A percentile compares a stretch with the other conserved stretches of the same genome.
These are phyloP conservation scores for Mycocentrospora acerina DNA, from an alignment of 2,329 filamentous ascomycete species.

Conservation along the genomic window DNA sequence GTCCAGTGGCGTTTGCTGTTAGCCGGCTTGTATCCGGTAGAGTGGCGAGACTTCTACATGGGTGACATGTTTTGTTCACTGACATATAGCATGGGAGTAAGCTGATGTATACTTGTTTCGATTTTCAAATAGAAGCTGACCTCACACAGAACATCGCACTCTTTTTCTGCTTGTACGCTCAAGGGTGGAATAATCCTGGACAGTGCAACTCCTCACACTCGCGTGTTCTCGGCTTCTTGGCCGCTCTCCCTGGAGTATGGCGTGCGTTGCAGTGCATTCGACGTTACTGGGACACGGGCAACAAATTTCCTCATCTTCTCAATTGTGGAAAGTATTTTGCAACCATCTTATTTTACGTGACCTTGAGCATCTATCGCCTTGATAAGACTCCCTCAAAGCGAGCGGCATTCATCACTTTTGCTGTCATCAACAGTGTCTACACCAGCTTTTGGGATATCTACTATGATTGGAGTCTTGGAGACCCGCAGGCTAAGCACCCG, in stretches of 20 bases:
- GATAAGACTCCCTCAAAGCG: slow-evolving; percentile 59
- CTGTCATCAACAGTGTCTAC: slow-evolving; percentile 80
- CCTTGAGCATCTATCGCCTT: slow-evolving; percentile 81
- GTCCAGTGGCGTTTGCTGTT: slow-evolving; percentile 77
- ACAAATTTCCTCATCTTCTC: slow-evolving; percentile 86
- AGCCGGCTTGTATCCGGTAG: slow-evolving; percentile 86
- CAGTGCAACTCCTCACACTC: slow-evolving; percentile 87
- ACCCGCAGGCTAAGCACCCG: slow-evolving; percentile 67
- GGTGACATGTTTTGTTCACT: slow-evolving; percentile 97
- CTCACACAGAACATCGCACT: slow-evolving; percentile 72
- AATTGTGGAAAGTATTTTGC: slow-evolving; percentile 91
- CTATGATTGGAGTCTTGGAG: slow-evolving; percentile 95
- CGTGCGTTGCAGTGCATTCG: slow-evolving; percentile 87
- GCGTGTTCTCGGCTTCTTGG: slow-evolving; percentile 81
- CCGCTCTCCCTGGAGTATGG: slow-evolving; percentile 82
- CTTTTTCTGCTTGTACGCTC: slow-evolving; percentile 93
- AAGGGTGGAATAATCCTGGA: slow-evolving; percentile 68
- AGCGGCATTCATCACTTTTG: slow-evolving; percentile 77
- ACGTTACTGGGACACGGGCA: slow-evolving; percentile 82
- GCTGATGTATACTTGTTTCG: slow-evolving; percentile 41
- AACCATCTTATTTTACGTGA: slow-evolving; percentile 77
- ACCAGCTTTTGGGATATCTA: slow-evolving; percentile 88
- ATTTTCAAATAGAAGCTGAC: slow-evolving; percentile 3
- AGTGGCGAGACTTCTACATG: slow-evolving; percentile 96
- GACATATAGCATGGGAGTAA: slow-evolving; percentile 83